phyloP scores from a whole-genome alignment of 192 early-diverging fungal genomes.

The Linnemannia elongata region DNA sequence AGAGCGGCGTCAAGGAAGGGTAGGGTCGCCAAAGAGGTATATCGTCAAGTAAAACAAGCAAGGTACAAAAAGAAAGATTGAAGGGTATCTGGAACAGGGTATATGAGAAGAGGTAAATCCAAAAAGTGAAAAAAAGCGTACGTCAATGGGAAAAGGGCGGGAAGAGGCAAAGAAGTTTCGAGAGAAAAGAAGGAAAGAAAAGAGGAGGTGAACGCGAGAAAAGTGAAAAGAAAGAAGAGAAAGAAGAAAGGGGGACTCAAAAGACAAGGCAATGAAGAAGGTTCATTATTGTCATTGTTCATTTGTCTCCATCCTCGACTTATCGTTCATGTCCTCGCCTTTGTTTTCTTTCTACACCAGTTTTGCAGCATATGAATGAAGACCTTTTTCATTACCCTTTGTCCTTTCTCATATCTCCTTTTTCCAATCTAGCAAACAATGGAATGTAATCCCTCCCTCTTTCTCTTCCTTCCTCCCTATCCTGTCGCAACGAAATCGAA shows the following conservation, averaged over 20 bases:
- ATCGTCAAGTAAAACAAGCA: neutral
- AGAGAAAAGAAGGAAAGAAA: neutral
- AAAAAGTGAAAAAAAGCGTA: neutral
- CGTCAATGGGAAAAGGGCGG: neutral
- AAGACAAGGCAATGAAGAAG: neutral
- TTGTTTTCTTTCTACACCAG: neutral
- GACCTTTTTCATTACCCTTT: neutral
- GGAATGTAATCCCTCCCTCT: conserved; percentile 20
- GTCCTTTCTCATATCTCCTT: neutral
- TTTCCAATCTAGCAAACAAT: conserved; percentile 24
- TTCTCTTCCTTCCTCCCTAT: neutral
- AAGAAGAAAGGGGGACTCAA: neutral
- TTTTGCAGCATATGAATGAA: neutral
- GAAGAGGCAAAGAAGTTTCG: neutral
- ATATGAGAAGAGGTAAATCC: neutral
- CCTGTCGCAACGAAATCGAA: neutral
- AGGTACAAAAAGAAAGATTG: neutral
- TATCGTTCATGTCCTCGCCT: too few species aligned
- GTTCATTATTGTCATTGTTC: too few species aligned
- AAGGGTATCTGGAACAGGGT: neutral
- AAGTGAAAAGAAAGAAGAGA: neutral
- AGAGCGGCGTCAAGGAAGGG: neutral
- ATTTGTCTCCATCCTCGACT: too few species aligned
- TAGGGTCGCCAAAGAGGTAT: neutral
- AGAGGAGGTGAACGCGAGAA: neutral